Evolutionary conservation across 2,329 filamentous ascomycete genomes (phyloP).

Genomic region (Scleromitrula shiraiana): DNA sequence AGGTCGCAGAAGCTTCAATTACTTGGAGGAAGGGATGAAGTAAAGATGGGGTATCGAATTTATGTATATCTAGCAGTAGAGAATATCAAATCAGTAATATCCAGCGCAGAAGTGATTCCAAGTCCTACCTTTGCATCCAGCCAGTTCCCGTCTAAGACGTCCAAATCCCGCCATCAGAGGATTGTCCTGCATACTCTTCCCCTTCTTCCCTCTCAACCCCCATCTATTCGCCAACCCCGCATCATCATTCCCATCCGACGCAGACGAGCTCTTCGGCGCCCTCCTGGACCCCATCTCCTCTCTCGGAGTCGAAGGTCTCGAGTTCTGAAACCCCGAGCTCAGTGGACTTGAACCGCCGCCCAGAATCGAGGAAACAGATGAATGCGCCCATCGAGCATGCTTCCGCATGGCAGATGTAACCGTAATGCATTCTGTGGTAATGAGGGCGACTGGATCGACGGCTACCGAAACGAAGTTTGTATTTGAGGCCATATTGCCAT

Average conservation of each 20-base stretch:
- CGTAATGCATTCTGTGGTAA: constrained; percentile 97
- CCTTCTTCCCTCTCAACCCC: constrained; percentile 90
- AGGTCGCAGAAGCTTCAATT: constrained; percentile 91
- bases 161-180: constrained; percentile 94
- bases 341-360: constrained; percentile 54
- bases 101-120: not conserved
- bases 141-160: constrained; percentile 78
- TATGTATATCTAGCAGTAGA: constrained; percentile 59
- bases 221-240: constrained; percentile 69
- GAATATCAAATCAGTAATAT: constrained; percentile 22
- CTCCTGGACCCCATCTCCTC: constrained; percentile 21
- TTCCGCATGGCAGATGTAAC: constrained; percentile 98
- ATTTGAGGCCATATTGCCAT: constrained; percentile 19
- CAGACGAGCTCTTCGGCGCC: constrained; percentile 19
- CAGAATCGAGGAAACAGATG: constrained; percentile 90
- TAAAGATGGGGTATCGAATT: constrained; percentile 82
- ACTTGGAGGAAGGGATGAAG: constrained; percentile 94
- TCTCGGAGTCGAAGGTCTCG: constrained; percentile 35
- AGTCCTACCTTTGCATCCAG: constrained; percentile 65
- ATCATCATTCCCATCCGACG: constrained; percentile 41
- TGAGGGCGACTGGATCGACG: constrained; percentile 82
- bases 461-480: constrained; percentile 58
- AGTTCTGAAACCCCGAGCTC: constrained; percentile 35
- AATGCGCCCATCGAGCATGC: constrained; percentile 90
- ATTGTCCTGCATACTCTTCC: constrained; percentile 95